A percentile compares a stretch with the other conserved stretches of the same genome.
These are phyloP conservation scores for Eremochloa ophiuroides DNA, from an alignment of 176 grass and related monocot genomes.

Conservation along the genomic window DNA sequence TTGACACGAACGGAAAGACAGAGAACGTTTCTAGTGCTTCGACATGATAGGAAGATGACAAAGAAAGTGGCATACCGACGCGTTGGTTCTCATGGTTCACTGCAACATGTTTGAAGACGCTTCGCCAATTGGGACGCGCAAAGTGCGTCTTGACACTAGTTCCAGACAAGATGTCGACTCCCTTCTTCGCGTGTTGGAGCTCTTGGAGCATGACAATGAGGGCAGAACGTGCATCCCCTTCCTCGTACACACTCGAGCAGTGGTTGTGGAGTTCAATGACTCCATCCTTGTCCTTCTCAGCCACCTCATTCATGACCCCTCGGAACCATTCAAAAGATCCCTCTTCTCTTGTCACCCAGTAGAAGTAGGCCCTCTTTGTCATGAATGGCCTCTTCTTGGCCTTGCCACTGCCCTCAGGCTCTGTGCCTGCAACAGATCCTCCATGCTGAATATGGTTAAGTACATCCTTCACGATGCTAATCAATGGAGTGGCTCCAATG, in stretches of 20 bases:
- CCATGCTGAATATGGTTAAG: conserved; percentile 74
- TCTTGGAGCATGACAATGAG: conserved; percentile 95
- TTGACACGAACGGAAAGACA: neutral
- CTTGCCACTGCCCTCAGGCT: conserved; percentile 26
- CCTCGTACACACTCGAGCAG: conserved; percentile 88
- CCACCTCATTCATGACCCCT: conserved; percentile 93
- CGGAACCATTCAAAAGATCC: conserved; percentile 96
- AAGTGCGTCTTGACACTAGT: conserved; percentile 91
- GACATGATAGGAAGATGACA: conserved; percentile 3
- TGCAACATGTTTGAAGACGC: conserved; percentile 76
- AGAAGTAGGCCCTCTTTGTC: conserved; percentile 88
- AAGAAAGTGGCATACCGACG: conserved; percentile 46
- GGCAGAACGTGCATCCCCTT: conserved; percentile 86
- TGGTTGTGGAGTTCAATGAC: conserved; percentile 96
- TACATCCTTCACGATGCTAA: conserved; percentile 95
- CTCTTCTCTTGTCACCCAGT: conserved; percentile 94
- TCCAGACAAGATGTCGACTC: conserved; percentile 82
- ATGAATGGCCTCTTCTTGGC: conserved; percentile 52
- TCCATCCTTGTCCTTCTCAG: conserved; percentile 72
- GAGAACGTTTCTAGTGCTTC: neutral
- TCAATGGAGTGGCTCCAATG: conserved; percentile 94
- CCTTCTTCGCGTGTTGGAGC: conserved; percentile 83
- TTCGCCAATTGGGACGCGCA: conserved; percentile 90
- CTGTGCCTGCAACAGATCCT: conserved; percentile 33
- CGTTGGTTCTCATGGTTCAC: conserved; percentile 64